These are phyloP conservation scores for Camelina sativa DNA, from an alignment of 345 rosid species.

Conservation along the genomic window DNA sequence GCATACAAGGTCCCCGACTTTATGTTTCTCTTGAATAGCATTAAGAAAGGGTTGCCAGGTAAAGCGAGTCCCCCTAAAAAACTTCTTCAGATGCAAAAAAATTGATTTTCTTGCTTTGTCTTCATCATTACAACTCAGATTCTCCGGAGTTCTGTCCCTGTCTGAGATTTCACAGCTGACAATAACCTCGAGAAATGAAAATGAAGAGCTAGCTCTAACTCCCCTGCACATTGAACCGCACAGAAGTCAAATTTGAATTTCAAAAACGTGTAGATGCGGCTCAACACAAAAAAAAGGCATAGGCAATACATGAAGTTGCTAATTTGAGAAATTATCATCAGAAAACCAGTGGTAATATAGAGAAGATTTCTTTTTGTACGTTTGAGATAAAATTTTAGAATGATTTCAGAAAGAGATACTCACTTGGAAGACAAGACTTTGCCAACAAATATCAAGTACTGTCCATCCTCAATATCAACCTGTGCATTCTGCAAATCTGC, in stretches of 20 bases:
- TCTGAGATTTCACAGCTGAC: slow-evolving; percentile 70
- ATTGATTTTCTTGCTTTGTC: slow-evolving; percentile 51
- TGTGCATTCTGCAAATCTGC: slow-evolving; percentile 88
- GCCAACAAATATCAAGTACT: slow-evolving; percentile 87
- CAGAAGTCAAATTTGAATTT: slow-evolving; percentile 17
- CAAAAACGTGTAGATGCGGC: slow-evolving; percentile 1
- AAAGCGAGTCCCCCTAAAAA: slow-evolving; percentile 83
- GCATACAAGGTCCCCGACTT: slow-evolving; percentile 76
- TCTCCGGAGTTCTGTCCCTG: slow-evolving; percentile 44
- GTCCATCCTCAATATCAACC: slow-evolving; percentile 78
- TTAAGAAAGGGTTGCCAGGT: slow-evolving; percentile 71
- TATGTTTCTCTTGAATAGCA: slow-evolving; percentile 63
- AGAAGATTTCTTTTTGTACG: neutral
- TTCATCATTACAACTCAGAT: slow-evolving; percentile 38
- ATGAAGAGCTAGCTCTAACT: slow-evolving; percentile 65
- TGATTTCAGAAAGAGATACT: slow-evolving; percentile 32
- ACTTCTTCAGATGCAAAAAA: slow-evolving; percentile 86
- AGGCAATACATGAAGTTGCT: neutral
- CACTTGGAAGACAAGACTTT: slow-evolving; percentile 81
- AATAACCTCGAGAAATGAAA: slow-evolving; percentile 85
- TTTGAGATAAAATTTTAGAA: neutral
- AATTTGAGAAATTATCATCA: slow-evolving; percentile 8
- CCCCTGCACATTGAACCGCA: slow-evolving; percentile 59
- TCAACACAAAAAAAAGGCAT: slow-evolving; percentile 15
- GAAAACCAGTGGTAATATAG: neutral